Percentiles rank a stretch among this genome's conserved stretches.
Evolutionary conservation across 2,329 filamentous ascomycete species (phyloP).

Genomic region (Acrocalymma vagum): DNA sequence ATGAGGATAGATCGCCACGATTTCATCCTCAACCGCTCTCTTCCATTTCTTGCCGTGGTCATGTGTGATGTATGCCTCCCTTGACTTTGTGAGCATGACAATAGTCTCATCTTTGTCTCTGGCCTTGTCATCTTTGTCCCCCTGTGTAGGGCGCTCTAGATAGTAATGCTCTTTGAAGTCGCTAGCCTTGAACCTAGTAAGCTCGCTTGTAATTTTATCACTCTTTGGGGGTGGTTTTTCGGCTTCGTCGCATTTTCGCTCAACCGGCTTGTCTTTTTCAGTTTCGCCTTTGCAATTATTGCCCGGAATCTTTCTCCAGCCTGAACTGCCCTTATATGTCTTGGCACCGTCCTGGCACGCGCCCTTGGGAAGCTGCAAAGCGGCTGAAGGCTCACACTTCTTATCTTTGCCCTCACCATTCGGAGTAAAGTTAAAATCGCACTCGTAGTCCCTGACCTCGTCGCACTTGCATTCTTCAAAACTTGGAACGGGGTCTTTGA

Average conservation of each 20-base stretch:
- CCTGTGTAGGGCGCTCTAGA: constrained; percentile 72
- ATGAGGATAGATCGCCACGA: constrained; percentile 79
- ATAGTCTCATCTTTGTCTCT: constrained; percentile 75
- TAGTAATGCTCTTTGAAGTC: constrained; percentile 71
- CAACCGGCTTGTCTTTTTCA: constrained; percentile 61
- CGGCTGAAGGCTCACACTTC: constrained; percentile 72
- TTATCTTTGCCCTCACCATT: constrained; percentile 58
- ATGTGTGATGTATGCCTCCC: constrained; percentile 75
- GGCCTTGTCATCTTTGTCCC: constrained; percentile 71
- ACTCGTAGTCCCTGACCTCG: constrained; percentile 83
- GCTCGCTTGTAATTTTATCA: constrained; percentile 71
- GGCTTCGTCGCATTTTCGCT: constrained; percentile 77
- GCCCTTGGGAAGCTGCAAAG: constrained; percentile 72
- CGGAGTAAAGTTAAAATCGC: constrained; percentile 87
- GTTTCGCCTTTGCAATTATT: constrained; percentile 57
- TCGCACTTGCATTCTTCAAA: constrained; percentile 83
- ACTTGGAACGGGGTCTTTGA: constrained; percentile 77
- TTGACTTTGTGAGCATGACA: constrained; percentile 66
- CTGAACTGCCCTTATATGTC: constrained; percentile 84
- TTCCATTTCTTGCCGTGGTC: constrained; percentile 92
- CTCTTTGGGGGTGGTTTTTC: constrained; percentile 62
- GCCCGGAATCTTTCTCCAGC: constrained; percentile 87
- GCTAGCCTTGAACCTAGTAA: constrained; percentile 69
- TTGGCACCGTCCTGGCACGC: constrained; percentile 76
- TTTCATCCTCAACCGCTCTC: constrained; percentile 73